Evolutionary conservation across 2,329 filamentous ascomycete species (phyloP), one percentile per base, ranked within the genome.

Genomic region (Epichloe brachyelytri): DNA sequence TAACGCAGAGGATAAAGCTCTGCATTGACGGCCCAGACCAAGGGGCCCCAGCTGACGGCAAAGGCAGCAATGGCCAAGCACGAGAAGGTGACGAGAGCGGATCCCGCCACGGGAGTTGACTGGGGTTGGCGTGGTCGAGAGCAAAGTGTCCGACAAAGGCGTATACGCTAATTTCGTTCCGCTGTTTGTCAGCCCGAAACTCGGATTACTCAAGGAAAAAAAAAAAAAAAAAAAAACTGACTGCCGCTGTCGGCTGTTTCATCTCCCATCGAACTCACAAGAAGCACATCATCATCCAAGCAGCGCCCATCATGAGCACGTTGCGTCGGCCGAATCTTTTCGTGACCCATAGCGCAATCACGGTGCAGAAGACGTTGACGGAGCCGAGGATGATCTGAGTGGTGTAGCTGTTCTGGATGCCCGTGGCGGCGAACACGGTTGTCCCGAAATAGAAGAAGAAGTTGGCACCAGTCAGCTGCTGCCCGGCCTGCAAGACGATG

Each of bases 401-500:
- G 49, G 81, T 69, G 58, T 83, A 86, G 48, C 76, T 77, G 68
- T 88, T 79, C 54, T 60, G 65, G 30, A 87, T 74, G 57, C 83
- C 84, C 1, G 81, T 81, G 2, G 81, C 74, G 14, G 72, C 62
- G 65, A 88, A 87, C 57, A 86, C 79, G 4, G 79, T 83, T 40
- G 77, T 80, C 22, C 76, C 77, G 59, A 82, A 85, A 64, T 80
- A 80, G 64, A 84, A 83, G 69, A 80, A 83, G 66, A 80, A 84
- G 66, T 83, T 83, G 53, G 77, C 79, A 34, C 83, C 83, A 1
- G 81, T 85, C 2, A 86, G 69, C 60, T 86, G 83, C 63, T 86
- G 82, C 5, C 82, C 76, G 41, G 79, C 76, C 64, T 85, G 80
- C 2, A 86, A 73, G 3, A 71, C 62, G 37, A 85, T 75, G 39